A percentile compares a stretch with the other conserved stretches of the same genome.
Conservation (phyloP, 805 yeast genomes). For the Wickerhamiella dianesei region DNA sequence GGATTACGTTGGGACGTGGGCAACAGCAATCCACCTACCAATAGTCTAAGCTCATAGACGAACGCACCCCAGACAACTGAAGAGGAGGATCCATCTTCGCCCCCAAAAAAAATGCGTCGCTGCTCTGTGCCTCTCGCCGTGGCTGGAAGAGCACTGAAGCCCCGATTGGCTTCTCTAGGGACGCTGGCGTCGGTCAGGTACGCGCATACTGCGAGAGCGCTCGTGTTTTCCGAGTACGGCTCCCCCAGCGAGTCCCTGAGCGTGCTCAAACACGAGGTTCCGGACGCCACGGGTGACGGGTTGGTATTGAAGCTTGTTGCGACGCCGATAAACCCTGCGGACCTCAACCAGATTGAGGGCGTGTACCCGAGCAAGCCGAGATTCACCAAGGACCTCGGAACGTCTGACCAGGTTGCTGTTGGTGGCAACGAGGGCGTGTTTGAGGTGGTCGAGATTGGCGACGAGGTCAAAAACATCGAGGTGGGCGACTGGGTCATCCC, state of each 20-base stretch:
- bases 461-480: constrained; percentile 27
- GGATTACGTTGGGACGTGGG: neutral
- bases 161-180: neutral
- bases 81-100: no score
- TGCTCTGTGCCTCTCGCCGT: neutral
- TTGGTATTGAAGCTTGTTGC: constrained; percentile 60
- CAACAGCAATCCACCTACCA: neutral
- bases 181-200: constrained; percentile 5
- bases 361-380: constrained; percentile 71
- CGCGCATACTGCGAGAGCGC: constrained; percentile 29
- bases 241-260: constrained; percentile 29
- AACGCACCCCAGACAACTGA: neutral
- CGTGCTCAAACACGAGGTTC: constrained; percentile 27
- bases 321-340: constrained; percentile 83
- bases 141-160: neutral
- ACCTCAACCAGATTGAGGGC: constrained; percentile 73
- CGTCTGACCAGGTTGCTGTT: constrained; percentile 58
- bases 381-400: constrained; percentile 32
- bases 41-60: neutral
- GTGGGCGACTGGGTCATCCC: constrained; percentile 89
- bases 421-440: constrained; percentile 93
- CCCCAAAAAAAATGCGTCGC: neutral
- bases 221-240: constrained; percentile 56
- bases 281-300: constrained; percentile 25
- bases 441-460: constrained; percentile 64